A percentile compares a stretch with the other conserved stretches of the same genome.
Conservation (phyloP, 257 asterid genomes). For the Gardenia jasminoides region DNA sequence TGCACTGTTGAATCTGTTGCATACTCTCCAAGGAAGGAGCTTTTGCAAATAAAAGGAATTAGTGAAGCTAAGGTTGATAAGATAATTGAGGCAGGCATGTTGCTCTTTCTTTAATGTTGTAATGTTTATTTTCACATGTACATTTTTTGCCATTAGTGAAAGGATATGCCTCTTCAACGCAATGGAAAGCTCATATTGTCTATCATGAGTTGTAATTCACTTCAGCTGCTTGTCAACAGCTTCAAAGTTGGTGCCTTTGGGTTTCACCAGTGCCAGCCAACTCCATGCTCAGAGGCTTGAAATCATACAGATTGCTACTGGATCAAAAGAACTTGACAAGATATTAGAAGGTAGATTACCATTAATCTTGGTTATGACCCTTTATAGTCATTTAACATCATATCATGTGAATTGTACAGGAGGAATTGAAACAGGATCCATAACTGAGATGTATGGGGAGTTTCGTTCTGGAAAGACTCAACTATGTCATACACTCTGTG, state of each 20-base stretch:
- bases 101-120: background rate
- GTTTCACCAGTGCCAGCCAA: slow-evolving; percentile 89
- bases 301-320: slow-evolving; percentile 90
- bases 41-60: slow-evolving; percentile 85
- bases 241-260: slow-evolving; percentile 93
- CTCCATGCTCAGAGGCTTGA: slow-evolving; percentile 95
- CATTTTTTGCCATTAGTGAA: background rate
- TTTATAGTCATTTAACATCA: slow-evolving; percentile 5
- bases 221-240: slow-evolving; percentile 49
- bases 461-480: slow-evolving; percentile 97
- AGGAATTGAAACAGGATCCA: slow-evolving; percentile 92
- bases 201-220: background rate
- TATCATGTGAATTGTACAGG: slow-evolving; percentile 42
- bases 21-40: slow-evolving; percentile 93
- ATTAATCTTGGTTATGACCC: background rate
- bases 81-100: slow-evolving; percentile 95
- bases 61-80: slow-evolving; percentile 98
- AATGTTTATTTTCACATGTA: background rate
- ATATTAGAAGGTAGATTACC: slow-evolving; percentile 68
- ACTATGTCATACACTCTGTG: slow-evolving; percentile 91
- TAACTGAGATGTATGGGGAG: slow-evolving; percentile 90
- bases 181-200: background rate
- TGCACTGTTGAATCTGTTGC: slow-evolving; percentile 92
- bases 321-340: slow-evolving; percentile 94
- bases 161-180: background rate